A percentile compares a stretch with the other conserved stretches of the same genome.
Evolutionary conservation across 768 basidiomycete genomes (phyloP).

Genomic region (Suillus fuscotomentosus): DNA sequence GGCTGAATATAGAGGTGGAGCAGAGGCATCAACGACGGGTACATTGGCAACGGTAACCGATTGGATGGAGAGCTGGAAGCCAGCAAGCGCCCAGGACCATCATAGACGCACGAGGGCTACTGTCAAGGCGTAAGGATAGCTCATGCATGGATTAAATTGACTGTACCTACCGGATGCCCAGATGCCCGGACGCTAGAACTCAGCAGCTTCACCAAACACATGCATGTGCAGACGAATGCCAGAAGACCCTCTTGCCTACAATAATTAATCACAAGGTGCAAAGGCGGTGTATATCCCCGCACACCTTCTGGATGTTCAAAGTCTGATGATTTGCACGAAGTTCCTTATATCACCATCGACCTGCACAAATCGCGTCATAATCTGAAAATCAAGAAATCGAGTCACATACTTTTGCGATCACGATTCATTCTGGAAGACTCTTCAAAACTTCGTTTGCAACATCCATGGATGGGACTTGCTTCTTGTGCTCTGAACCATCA

Average conservation of each 20-base stretch:
- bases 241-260: constrained; percentile 92
- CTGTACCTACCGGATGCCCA: no score
- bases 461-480: constrained; percentile 78
- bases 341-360: constrained; percentile 92
- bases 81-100: no score
- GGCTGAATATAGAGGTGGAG: no score
- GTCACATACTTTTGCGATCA: constrained; percentile 82
- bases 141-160: no score
- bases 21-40: no score
- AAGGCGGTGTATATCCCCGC: background rate
- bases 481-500: constrained; percentile 77
- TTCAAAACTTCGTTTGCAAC: constrained; percentile 86
- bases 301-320: no score
- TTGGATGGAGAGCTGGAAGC: no score
- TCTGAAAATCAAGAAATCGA: background rate
- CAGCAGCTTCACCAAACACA: constrained; percentile 90
- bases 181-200: constrained; percentile 29
- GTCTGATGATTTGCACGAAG: constrained; percentile 48
- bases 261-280: constrained; percentile 3
- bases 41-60: no score
- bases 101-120: no score
- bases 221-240: constrained; percentile 97
- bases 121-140: no score
- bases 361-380: constrained; percentile 34
- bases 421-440: constrained; percentile 80